These are phyloP conservation scores for Bipolaris oryzae DNA, from an alignment of 2,329 filamentous ascomycete species.

Conservation along the genomic window DNA sequence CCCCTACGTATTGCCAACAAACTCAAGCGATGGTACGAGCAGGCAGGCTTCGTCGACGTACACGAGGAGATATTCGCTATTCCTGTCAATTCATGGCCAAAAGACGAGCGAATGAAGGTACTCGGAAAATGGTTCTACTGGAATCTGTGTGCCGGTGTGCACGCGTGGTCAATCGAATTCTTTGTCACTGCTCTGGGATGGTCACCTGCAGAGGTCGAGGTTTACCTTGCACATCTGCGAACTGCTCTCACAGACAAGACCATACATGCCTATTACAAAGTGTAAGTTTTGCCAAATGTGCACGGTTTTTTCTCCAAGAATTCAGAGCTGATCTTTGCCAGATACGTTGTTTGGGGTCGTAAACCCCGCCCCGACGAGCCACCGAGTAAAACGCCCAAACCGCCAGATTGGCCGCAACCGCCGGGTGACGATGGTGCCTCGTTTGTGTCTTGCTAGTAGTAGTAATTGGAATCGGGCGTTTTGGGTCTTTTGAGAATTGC, in stretches of 20 bases:
- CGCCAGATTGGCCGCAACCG: slow-evolving; percentile 27
- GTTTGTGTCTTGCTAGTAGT: background rate
- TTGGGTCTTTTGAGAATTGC: background rate
- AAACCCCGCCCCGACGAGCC: slow-evolving; percentile 29
- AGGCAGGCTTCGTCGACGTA: slow-evolving; percentile 64
- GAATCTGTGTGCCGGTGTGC: slow-evolving; percentile 55
- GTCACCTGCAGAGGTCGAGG: slow-evolving; percentile 53
- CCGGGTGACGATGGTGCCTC: slow-evolving; percentile 5
- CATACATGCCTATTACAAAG: slow-evolving; percentile 52
- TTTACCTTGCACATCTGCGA: slow-evolving; percentile 53
- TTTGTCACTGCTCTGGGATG: slow-evolving; percentile 53
- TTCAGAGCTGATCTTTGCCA: slow-evolving; percentile 7
- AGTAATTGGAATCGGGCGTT: slow-evolving; percentile 1
- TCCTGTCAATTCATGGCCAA: slow-evolving; percentile 59
- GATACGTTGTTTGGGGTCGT: slow-evolving; percentile 38
- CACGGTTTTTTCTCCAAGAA: background rate
- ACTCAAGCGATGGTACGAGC: slow-evolving; percentile 60
- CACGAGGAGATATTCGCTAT: slow-evolving; percentile 60
- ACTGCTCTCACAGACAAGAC: slow-evolving; percentile 48
- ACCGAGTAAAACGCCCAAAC: slow-evolving; percentile 25
- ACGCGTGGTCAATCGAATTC: slow-evolving; percentile 52
- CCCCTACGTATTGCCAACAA: slow-evolving; percentile 61
- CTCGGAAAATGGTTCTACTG: slow-evolving; percentile 58
- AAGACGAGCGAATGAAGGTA: slow-evolving; percentile 54
- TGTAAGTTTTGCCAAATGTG: slow-evolving; percentile 39